These are phyloP conservation scores for Cladophialophora bantiana DNA, from an alignment of 2,329 filamentous ascomycete genomes.

Conservation along the genomic window DNA sequence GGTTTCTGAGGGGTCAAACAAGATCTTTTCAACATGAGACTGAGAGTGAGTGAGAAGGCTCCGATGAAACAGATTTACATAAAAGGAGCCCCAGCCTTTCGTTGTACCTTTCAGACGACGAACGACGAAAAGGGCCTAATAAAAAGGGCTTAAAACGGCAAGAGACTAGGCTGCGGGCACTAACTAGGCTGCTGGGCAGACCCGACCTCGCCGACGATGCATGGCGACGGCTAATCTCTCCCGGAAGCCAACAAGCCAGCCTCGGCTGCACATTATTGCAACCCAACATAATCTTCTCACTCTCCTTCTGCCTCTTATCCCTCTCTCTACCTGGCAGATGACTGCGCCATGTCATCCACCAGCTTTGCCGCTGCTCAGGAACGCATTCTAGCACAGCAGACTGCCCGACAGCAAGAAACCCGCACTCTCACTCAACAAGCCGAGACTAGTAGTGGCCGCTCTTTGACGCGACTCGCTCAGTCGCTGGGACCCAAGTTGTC, in stretches of 20 bases:
- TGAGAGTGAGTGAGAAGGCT: conserved; percentile 15
- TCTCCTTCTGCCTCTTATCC: not conserved
- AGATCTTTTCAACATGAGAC: conserved; percentile 16
- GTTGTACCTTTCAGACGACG: not conserved
- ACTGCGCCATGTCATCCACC: conserved; percentile 59
- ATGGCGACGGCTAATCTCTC: not conserved
- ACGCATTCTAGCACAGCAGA: conserved; percentile 81
- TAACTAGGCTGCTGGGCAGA: not conserved
- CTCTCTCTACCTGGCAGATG: conserved; percentile 13
- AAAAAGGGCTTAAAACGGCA: conserved; percentile 10
- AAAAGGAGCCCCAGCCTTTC: conserved; percentile 19
- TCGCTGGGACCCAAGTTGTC: conserved; percentile 62
- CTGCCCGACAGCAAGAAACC: conserved; percentile 72
- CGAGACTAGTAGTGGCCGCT: conserved; percentile 59
- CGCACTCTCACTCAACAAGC: conserved; percentile 47
- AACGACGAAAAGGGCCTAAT: not conserved
- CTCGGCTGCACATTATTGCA: conserved; percentile 10
- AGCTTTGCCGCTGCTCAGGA: conserved; percentile 90
- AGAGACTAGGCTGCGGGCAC: conserved; percentile 1
- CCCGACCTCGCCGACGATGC: no score
- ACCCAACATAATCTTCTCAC: not conserved
- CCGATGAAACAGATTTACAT: conserved; percentile 23
- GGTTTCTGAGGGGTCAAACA: conserved; percentile 8
- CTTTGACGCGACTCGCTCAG: conserved; percentile 65
- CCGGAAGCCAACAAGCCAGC: conserved; percentile 14